Percentiles rank a stretch among this genome's conserved stretches.
These are phyloP conservation scores for Codiaeum variegatum DNA, from an alignment of 441 rosid species.

Conservation along the genomic window DNA sequence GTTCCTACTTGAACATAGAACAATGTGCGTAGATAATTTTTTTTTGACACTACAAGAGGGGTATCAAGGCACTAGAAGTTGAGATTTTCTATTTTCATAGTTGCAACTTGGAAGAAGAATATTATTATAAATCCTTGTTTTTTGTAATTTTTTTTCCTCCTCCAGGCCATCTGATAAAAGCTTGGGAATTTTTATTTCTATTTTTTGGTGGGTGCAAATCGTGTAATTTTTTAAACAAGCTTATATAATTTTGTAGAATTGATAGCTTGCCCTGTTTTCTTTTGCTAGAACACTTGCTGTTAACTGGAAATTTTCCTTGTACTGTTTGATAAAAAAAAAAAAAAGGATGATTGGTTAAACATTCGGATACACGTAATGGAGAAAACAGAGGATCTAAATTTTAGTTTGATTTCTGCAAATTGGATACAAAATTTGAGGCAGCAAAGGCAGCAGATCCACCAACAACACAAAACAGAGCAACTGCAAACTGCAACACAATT, in stretches of 20 bases:
- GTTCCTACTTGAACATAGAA: constrained; percentile 20
- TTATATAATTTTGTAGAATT: constrained; percentile 10
- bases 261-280: not conserved
- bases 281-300: too few species aligned
- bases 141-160: not conserved
- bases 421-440: constrained; percentile 69
- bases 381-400: not conserved
- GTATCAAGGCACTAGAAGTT: constrained; percentile 26
- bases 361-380: not conserved
- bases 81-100: constrained; percentile 21
- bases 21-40: constrained; percentile 16
- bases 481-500: constrained; percentile 50
- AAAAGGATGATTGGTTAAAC: not conserved
- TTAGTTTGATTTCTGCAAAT: constrained; percentile 70
- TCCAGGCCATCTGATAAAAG: constrained; percentile 27
- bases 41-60: constrained; percentile 35
- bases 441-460: constrained; percentile 94
- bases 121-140: constrained; percentile 16
- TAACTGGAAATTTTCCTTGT: not conserved
- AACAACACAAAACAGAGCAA: constrained; percentile 48
- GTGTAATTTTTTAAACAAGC: constrained; percentile 21
- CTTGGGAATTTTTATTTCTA: not conserved
- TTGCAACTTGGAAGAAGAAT: constrained; percentile 19
- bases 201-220: not conserved
- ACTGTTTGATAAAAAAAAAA: not conserved